Conservation (phyloP, 2,329 filamentous ascomycete species). For the Penicillium palitans region DNA sequence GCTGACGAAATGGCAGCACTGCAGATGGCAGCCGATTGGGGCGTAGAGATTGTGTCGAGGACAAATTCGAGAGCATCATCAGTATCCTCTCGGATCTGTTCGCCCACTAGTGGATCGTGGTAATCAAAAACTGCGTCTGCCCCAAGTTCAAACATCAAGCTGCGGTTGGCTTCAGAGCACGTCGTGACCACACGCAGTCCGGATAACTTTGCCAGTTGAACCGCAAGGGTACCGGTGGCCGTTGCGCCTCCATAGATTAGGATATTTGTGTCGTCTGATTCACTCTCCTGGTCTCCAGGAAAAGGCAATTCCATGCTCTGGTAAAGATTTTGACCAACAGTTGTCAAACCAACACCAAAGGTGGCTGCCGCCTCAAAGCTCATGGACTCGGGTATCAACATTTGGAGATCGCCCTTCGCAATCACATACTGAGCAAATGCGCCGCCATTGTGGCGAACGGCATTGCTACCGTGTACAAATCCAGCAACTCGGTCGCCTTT, state of each 20-base stretch:
- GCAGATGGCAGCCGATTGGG: slow-evolving; percentile 22
- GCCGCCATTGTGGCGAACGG: slow-evolving; percentile 47
- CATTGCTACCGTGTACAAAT: slow-evolving; percentile 49
- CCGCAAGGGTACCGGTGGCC: slow-evolving; percentile 39
- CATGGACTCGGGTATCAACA: slow-evolving; percentile 49
- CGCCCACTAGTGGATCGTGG: slow-evolving; percentile 26
- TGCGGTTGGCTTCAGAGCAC: slow-evolving; percentile 22
- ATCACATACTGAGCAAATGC: slow-evolving; percentile 55
- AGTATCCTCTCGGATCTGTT: slow-evolving; percentile 29
- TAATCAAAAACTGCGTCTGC: slow-evolving; percentile 40
- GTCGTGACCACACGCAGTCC: slow-evolving; percentile 26
- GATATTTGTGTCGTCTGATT: slow-evolving; percentile 11
- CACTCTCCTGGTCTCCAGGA: slow-evolving; percentile 14
- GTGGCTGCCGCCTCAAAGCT: slow-evolving; percentile 55
- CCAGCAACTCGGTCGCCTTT: slow-evolving; percentile 55
- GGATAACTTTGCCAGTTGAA: slow-evolving; percentile 43
- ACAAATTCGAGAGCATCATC: slow-evolving; percentile 23
- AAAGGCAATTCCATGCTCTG: slow-evolving; percentile 31
- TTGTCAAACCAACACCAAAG: slow-evolving; percentile 53
- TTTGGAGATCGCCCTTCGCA: slow-evolving; percentile 51
- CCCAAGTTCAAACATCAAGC: slow-evolving; percentile 26
- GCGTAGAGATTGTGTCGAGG: slow-evolving; percentile 24
- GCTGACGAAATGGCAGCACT: slow-evolving; percentile 19
- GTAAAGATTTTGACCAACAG: slow-evolving; percentile 51
- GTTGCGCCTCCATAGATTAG: slow-evolving; percentile 40